Conservation (phyloP, 2,329 filamentous ascomycete genomes). For the Cladosporium colombiae region DNA sequence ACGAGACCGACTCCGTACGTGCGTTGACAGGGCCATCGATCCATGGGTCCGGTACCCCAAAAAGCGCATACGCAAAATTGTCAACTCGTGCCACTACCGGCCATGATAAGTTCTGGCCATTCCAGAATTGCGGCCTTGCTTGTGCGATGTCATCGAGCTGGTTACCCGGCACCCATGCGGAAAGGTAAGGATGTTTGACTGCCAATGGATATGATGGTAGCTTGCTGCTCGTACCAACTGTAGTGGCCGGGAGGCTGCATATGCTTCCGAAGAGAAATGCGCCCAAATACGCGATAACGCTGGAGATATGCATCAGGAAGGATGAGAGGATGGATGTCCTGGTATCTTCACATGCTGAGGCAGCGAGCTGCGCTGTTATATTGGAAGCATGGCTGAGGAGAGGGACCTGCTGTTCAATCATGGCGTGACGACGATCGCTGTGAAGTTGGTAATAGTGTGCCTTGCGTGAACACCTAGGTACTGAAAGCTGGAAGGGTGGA, state of each 20-base stretch:
- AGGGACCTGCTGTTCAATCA: neutral
- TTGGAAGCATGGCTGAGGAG: neutral
- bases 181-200: slow-evolving; percentile 38
- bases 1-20: slow-evolving; percentile 30
- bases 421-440: slow-evolving; percentile 1
- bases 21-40: slow-evolving; percentile 24
- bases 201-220: slow-evolving; percentile 33
- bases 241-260: neutral
- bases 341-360: neutral
- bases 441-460: neutral
- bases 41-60: slow-evolving; percentile 30
- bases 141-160: slow-evolving; percentile 29
- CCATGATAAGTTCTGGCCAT: slow-evolving; percentile 38
- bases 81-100: slow-evolving; percentile 38
- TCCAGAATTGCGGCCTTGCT: slow-evolving; percentile 38
- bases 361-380: neutral
- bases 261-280: neutral
- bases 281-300: neutral
- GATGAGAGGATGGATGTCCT: neutral
- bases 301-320: slow-evolving; percentile 1
- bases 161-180: slow-evolving; percentile 39
- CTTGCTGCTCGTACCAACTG: neutral
- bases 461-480: neutral
- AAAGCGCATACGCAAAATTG: slow-evolving; percentile 35
- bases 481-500: neutral